Conservation (phyloP, 2,329 filamentous ascomycete genomes). For the Monilinia polystroma region DNA sequence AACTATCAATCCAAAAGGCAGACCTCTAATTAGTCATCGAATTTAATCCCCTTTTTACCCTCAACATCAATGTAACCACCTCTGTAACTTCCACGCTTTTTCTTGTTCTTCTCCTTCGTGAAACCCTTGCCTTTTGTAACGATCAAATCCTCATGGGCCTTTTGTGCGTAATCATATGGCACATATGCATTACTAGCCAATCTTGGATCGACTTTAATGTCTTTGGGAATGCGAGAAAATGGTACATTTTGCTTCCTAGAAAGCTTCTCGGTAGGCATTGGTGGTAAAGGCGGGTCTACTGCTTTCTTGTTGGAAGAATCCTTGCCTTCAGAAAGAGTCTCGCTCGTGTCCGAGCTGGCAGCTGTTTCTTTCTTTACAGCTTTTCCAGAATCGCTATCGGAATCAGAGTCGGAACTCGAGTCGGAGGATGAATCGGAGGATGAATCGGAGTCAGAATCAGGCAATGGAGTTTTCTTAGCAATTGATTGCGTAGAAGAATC, state of each 20-base stretch:
- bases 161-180: conserved; percentile 82
- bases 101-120: conserved; percentile 99
- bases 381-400: conserved; percentile 46
- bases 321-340: conserved; percentile 37
- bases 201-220: conserved; percentile 64
- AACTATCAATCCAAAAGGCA: conserved; percentile 3
- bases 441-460: conserved; percentile 34
- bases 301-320: conserved; percentile 28
- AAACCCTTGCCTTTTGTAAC: conserved; percentile 95
- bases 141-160: conserved; percentile 82
- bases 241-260: conserved; percentile 60
- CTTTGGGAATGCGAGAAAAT: conserved; percentile 74
- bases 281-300: conserved; percentile 41
- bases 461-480: too few species aligned
- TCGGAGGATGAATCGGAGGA: too few species aligned
- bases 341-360: conserved; percentile 38
- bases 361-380: conserved; percentile 45
- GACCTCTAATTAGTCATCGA: conserved; percentile 68
- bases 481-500: too few species aligned
- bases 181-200: conserved; percentile 80
- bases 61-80: conserved; percentile 84
- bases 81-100: conserved; percentile 85
- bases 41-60: conserved; percentile 85
- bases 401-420: too few species aligned
- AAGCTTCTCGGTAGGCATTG: conserved; percentile 38